Evolutionary conservation across 202 grass and related monocot genomes (phyloP).

Genomic region (Brachypodium distachyon): DNA sequence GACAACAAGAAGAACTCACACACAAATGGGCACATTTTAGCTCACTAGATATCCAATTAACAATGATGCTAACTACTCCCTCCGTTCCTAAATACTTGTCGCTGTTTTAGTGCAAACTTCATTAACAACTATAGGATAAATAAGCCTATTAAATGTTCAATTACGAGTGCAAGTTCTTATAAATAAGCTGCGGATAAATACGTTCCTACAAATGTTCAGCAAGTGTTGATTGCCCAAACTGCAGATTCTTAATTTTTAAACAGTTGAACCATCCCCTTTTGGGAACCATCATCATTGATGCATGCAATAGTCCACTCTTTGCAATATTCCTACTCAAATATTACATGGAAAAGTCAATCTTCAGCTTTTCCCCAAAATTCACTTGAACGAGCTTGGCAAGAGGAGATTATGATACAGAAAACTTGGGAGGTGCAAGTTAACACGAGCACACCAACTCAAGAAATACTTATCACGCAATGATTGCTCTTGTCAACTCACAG

Average conservation of each 20-base stretch:
- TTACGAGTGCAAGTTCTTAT: neutral
- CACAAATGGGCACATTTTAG: neutral
- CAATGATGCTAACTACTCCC: neutral
- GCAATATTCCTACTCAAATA: neutral
- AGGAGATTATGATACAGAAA: slow-evolving; percentile 24
- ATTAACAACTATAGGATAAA: slow-evolving; percentile 9
- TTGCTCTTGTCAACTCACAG: neutral
- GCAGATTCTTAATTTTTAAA: neutral
- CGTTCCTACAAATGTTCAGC: too few relatives aligned
- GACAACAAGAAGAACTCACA: slow-evolving; percentile 1
- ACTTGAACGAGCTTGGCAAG: neutral
- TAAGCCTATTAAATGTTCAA: neutral
- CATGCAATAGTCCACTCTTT: neutral
- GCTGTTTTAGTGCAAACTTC: too few relatives aligned
- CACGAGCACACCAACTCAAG: neutral
- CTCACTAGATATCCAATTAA: neutral
- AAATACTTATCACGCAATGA: slow-evolving; percentile 10
- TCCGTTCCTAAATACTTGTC: too few relatives aligned
- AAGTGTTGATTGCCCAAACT: slow-evolving; percentile 2
- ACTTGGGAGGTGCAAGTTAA: slow-evolving; percentile 14
- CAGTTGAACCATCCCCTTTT: neutral
- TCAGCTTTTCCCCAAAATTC: slow-evolving; percentile 30
- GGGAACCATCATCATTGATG: neutral
- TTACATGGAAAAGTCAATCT: slow-evolving; percentile 7
- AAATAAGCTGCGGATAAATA: too few relatives aligned